Conservation (phyloP, 176 grass and related monocot species). For the Oryza glumipatula region DNA sequence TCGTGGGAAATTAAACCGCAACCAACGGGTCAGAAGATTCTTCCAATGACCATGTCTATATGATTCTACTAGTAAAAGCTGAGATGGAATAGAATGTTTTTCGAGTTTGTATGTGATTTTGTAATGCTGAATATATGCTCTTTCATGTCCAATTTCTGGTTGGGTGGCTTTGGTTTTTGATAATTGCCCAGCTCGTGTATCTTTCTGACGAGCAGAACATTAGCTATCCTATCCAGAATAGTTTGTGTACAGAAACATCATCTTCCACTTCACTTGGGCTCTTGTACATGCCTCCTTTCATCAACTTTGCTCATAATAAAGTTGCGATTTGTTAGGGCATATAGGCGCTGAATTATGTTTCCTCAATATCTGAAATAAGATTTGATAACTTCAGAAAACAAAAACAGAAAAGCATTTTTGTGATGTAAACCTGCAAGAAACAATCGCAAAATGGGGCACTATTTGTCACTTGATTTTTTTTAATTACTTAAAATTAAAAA, state of each 20-base stretch:
- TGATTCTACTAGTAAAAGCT: constrained; percentile 28
- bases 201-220: background rate
- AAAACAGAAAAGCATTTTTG: too few relatives aligned
- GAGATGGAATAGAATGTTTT: background rate
- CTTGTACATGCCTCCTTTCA: background rate
- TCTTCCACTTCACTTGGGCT: background rate
- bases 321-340: background rate
- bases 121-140: background rate
- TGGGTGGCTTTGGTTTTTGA: constrained; percentile 31
- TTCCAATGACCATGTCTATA: constrained; percentile 85
- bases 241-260: constrained; percentile 34
- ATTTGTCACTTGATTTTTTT: background rate
- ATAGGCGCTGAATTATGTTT: background rate
- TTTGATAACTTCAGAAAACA: background rate
- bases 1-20: constrained; percentile 92
- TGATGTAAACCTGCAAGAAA: background rate
- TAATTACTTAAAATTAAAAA: too few relatives aligned
- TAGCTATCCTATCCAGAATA: background rate
- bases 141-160: background rate
- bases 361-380: background rate
- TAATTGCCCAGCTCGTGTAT: constrained; percentile 37
- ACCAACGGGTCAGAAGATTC: constrained; percentile 60
- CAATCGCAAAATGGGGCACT: background rate
- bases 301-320: background rate
- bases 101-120: background rate